Percentiles rank a stretch among this genome's conserved stretches.
Evolutionary conservation across 1,139 yeast genomes (phyloP).

Genomic region (Saccharomyces hybrid): DNA sequence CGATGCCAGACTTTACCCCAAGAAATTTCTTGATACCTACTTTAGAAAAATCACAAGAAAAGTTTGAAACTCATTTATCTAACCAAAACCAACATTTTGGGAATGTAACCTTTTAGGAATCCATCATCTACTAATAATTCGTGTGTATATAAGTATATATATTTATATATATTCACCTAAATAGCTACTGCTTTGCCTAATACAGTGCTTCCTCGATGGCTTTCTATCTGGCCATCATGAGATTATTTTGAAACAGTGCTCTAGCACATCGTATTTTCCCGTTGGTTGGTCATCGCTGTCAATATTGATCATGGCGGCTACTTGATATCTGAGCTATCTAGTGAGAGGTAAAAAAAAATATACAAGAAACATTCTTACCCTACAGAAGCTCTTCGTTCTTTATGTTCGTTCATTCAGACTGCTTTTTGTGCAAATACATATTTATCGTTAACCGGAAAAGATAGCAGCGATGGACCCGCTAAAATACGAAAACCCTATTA

Average conservation of each 20-base stretch:
- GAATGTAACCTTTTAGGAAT: background rate
- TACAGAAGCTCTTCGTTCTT: no score
- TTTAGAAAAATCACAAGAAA: background rate
- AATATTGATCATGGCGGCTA: background rate
- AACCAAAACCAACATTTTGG: background rate
- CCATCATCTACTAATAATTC: background rate
- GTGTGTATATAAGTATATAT: background rate
- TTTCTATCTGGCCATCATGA: background rate
- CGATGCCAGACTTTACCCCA: constrained; percentile 9
- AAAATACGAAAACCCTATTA: background rate
- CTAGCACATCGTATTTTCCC: background rate
- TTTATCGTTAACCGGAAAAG: background rate
- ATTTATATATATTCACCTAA: background rate
- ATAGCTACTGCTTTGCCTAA: background rate
- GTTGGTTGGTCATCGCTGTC: background rate
- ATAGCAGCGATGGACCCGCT: background rate
- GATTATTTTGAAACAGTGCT: background rate
- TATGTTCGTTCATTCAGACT: no score
- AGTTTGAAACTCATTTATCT: background rate
- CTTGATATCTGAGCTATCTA: background rate
- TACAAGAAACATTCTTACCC: no score
- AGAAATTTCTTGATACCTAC: constrained; percentile 14
- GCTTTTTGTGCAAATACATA: background rate
- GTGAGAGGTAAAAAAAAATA: no score
- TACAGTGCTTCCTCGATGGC: background rate